Evolutionary conservation across 73 alveolate species (phyloP).

Genomic region (Blepharisma stoltei): DNA sequence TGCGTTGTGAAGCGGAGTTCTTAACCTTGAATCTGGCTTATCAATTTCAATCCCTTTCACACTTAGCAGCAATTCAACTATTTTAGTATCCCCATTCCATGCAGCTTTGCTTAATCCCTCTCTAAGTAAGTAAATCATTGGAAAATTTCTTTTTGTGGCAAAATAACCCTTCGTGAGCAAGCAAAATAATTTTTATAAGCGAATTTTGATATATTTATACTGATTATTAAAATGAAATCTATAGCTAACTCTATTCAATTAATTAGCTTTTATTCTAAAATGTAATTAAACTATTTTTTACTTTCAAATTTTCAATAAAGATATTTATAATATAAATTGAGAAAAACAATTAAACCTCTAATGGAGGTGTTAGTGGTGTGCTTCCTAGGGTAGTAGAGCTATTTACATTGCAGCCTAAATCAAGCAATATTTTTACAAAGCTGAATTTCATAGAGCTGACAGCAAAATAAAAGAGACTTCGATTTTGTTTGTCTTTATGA

Average conservation of each 20-base stretch:
- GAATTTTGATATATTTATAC: too few relatives aligned
- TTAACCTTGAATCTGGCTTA: neutral
- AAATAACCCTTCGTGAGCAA: too few relatives aligned
- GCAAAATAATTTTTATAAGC: too few relatives aligned
- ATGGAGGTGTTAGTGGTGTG: neutral
- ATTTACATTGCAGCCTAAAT: neutral
- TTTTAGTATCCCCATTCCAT: neutral
- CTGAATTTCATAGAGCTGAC: neutral
- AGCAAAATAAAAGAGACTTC: neutral
- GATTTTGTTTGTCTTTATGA: neutral
- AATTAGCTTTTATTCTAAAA: too few relatives aligned
- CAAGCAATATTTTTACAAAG: neutral
- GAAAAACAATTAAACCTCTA: too few relatives aligned
- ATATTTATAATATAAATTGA: too few relatives aligned
- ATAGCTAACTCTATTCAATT: too few relatives aligned
- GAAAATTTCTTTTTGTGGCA: too few relatives aligned
- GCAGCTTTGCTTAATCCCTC: slow-evolving; percentile 21
- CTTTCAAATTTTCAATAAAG: too few relatives aligned
- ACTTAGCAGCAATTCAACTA: neutral
- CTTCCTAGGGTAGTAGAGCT: neutral
- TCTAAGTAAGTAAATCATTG: too few relatives aligned
- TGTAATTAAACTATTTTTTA: too few relatives aligned
- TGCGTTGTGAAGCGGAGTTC: slow-evolving; percentile 23
- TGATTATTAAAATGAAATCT: too few relatives aligned
- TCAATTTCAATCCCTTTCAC: neutral